Evolutionary conservation across 2,329 filamentous ascomycete genomes (phyloP), one percentile per base, ranked within the genome.

Genomic region (Ampelomyces quisqualis): DNA sequence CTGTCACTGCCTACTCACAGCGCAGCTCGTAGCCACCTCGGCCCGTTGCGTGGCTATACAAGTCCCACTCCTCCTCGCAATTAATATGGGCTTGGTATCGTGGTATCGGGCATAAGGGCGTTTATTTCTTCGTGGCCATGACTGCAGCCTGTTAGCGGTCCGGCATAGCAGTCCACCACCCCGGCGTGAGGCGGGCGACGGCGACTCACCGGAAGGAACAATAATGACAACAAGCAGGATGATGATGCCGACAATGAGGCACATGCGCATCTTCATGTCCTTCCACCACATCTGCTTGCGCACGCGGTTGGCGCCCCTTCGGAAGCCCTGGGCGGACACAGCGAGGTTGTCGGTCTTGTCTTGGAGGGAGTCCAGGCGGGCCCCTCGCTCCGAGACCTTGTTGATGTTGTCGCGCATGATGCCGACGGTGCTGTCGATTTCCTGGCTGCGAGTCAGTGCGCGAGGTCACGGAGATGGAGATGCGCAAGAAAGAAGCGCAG

Each of bases 191-290:
- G 19, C 5, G 3, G 9, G n/a, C 10, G 9, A 15, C 11, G 22
- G 22, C 41, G 21, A 72, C 83, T 67, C 82, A 95, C 91, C 89
- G 58, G 86, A 79, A 55, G 93, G 93, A 58, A 97, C 84, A 65
- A 98, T 93, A 69, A 98, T 97, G 70, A 98, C 81, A 58, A 95
- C 76, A 57, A 98, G 80, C 60, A 98, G 78, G 58, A 97, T 80
- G 70, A 97, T 86, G 72, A 98, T 86, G 64, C 90, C 93, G 45
- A 84, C 78, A 67, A 95, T 86, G 60, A 98, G 77, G 75, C 91
- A 97, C 78, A 96, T 93, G 71, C 93, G 85, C 93, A 98, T 98
- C 83, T 97, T 97, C 89, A 96, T 95, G 68, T 97, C 91, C 81
- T 97, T 97, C 91, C 90, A 97, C 91, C 91, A 97, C 91, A 97